Evolutionary conservation across 495 filamentous ascomycete species (phyloP), one percentile per base, ranked within the genome.

Genomic region (Aspergillus mulundensis): DNA sequence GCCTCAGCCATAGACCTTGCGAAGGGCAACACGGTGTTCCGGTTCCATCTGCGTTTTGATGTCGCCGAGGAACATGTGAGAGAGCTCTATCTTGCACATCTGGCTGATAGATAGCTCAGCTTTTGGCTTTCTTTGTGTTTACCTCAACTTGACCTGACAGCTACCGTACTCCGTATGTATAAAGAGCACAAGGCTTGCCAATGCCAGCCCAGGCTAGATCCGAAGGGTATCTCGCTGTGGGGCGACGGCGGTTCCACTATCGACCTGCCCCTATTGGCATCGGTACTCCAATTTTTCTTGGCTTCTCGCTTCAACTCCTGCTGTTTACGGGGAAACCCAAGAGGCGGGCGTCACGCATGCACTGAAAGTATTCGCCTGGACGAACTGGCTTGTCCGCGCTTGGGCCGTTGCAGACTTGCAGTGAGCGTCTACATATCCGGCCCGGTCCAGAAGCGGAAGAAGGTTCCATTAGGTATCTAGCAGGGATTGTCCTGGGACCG

Each of bases 381-480:
- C 14, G 38, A 16, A 12, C 34, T 16, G 34, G 12, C 20, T 25
- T 38, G 36, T 19, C 34, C 34, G 12, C 28, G 48, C 38, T 40
- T 50, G 34, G 48, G 34, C 48, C 39, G 32, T 55, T 56, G 20
- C 36, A 42, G 45, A 30, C 23, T 55, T 56, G 20, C 36, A 42
- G 45, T 45, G 32, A 44, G 40, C 59, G 41, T 50, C 47, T 25
- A 50, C 48, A 53, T 59, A 52, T 42, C 58, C 58, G 62, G 50
- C 50, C 61, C 45, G 62, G 62, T 59, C 62, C 61, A 61, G 51
- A 42, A 40, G 56, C 56, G 56, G 60, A 34, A 53, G 15, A 49
- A 40, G 39, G 52, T 62, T 53, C 55, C 60, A 59, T 50, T 55
- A 56, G 54, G 54, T 55, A 12, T 12, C 14, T 40, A 18, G 15